phyloP scores from a whole-genome alignment of 805 yeast species.

The Candida argentea region DNA sequence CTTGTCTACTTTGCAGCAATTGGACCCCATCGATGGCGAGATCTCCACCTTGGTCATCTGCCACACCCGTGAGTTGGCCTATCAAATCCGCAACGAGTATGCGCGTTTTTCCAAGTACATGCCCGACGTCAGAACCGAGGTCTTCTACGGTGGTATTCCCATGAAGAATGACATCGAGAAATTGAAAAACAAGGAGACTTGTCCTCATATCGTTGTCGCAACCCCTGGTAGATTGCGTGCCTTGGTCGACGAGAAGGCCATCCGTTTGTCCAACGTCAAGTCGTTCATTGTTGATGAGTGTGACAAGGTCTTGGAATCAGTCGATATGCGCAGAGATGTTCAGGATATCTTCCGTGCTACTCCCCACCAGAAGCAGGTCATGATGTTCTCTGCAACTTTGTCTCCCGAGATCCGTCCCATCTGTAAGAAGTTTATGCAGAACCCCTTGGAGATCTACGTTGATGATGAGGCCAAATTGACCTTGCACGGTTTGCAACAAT shows the following conservation, averaged over 20 bases:
- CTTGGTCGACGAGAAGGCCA: constrained; percentile 80
- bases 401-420: constrained; percentile 91
- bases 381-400: constrained; percentile 98
- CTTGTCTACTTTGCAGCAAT: constrained; percentile 88
- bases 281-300: constrained; percentile 96
- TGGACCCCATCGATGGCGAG: constrained; percentile 97
- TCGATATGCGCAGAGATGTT: constrained; percentile 96
- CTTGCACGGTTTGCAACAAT: constrained; percentile 96
- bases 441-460: constrained; percentile 92
- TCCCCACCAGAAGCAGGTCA: constrained; percentile 96
- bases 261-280: constrained; percentile 82
- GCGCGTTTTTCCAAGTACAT: constrained; percentile 95
- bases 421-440: constrained; percentile 96
- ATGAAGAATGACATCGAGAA: constrained; percentile 77
- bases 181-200: constrained; percentile 82
- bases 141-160: constrained; percentile 93
- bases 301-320: constrained; percentile 88
- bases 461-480: constrained; percentile 97
- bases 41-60: constrained; percentile 89
- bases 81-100: constrained; percentile 95
- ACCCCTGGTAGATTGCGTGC: constrained; percentile 98
- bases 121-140: constrained; percentile 96
- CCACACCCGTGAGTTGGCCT: constrained; percentile 98
- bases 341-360: constrained; percentile 97
- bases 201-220: constrained; percentile 95